phyloP scores from a whole-genome alignment of 2,329 filamentous ascomycete species.

The Aspergillaceae sp. region DNA sequence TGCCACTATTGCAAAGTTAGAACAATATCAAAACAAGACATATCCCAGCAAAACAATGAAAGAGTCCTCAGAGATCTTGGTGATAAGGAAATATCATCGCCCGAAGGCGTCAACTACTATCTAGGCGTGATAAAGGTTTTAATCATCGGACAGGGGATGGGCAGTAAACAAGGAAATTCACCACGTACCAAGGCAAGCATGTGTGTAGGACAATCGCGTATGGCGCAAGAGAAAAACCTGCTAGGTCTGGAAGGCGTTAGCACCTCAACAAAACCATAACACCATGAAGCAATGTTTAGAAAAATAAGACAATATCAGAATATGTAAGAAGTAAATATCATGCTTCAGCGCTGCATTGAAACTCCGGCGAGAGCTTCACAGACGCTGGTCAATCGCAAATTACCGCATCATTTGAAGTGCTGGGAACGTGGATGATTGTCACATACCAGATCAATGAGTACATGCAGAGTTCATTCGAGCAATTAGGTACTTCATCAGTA shows the following conservation, averaged over 20 bases:
- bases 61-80: slow-evolving; percentile 60
- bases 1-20: neutral
- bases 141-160: slow-evolving; percentile 51
- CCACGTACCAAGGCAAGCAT: slow-evolving; percentile 17
- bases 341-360: slow-evolving; percentile 61
- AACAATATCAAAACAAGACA: slow-evolving; percentile 3
- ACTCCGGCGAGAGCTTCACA: slow-evolving; percentile 88
- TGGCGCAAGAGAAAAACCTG: too few relatives aligned
- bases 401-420: slow-evolving; percentile 69
- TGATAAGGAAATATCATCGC: slow-evolving; percentile 50
- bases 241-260: too few relatives aligned
- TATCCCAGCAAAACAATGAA: slow-evolving; percentile 2
- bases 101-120: slow-evolving; percentile 57
- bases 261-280: too few relatives aligned
- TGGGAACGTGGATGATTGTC: slow-evolving; percentile 7
- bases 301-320: slow-evolving; percentile 59
- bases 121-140: slow-evolving; percentile 53
- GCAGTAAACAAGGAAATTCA: slow-evolving; percentile 2
- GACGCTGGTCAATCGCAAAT: slow-evolving; percentile 95
- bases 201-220: too few relatives aligned
- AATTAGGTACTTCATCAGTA: too few relatives aligned
- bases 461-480: too few relatives aligned
- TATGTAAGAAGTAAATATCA: slow-evolving; percentile 99
- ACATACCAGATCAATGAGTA: neutral
- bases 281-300: too few relatives aligned